Evolutionary conservation across 192 early-diverging fungal genomes (phyloP).

Genomic region (Backusella macrospora): DNA sequence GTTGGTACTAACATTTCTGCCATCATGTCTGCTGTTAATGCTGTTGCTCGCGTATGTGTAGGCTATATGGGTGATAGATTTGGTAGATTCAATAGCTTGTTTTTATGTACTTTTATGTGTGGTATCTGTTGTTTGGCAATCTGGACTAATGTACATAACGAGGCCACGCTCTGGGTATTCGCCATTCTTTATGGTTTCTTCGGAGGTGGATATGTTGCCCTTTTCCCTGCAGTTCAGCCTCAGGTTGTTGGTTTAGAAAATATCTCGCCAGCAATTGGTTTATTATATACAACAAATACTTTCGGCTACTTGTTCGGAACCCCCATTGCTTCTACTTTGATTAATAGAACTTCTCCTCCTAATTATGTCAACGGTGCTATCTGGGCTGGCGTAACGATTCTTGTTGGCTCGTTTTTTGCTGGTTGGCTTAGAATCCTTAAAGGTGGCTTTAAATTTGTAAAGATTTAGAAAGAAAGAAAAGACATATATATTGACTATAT

Average conservation of each 20-base stretch:
- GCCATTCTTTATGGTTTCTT: conserved; percentile 49
- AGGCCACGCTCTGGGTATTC: conserved; percentile 43
- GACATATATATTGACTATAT: not conserved
- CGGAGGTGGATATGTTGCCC: conserved; percentile 51
- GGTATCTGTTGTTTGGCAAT: conserved; percentile 48
- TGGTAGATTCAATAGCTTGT: conserved; percentile 49
- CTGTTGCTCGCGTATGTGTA: conserved; percentile 44
- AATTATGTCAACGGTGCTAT: conserved; percentile 24
- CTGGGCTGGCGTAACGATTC: conserved; percentile 28
- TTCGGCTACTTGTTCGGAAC: conserved; percentile 49
- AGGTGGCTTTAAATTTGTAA: conserved; percentile 26
- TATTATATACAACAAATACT: conserved; percentile 45
- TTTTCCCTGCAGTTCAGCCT: conserved; percentile 43
- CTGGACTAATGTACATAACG: conserved; percentile 48
- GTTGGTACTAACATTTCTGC: conserved; percentile 45
- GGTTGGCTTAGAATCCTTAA: conserved; percentile 26
- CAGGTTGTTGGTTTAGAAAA: conserved; percentile 44
- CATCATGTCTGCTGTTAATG: conserved; percentile 51
- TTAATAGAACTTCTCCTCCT: conserved; percentile 22
- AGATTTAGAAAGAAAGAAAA: not conserved
- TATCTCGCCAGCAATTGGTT: conserved; percentile 41
- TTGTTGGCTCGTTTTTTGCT: conserved; percentile 27
- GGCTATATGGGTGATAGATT: conserved; percentile 49
- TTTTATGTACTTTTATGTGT: conserved; percentile 44
- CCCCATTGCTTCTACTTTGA: conserved; percentile 40